Percentiles rank a stretch among this genome's conserved stretches.
Conservation (phyloP, 1,139 yeast genomes). For the Yamadazyma buinensis region DNA sequence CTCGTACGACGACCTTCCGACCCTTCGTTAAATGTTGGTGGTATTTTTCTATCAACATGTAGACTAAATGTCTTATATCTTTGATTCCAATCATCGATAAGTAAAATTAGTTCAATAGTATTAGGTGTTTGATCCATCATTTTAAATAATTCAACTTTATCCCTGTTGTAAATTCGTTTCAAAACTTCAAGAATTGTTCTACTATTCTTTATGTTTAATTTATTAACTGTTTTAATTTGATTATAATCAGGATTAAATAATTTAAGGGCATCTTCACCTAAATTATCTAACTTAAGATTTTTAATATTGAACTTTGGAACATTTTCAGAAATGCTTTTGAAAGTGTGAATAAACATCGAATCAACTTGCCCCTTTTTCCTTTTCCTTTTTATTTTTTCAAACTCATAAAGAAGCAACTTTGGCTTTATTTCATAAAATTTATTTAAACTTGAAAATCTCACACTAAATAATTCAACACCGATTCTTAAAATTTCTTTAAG, state of each 20-base stretch:
- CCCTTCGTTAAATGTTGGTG: conserved; percentile 16
- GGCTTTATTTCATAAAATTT: conserved; percentile 29
- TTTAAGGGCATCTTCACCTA: neutral
- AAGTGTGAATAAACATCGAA: too few relatives aligned
- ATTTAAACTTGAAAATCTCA: conserved; percentile 23
- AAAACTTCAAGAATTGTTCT: conserved; percentile 10
- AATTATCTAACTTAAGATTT: too few relatives aligned
- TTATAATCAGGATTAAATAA: conserved; percentile 12
- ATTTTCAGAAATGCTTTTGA: too few relatives aligned
- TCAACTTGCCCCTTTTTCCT: too few relatives aligned
- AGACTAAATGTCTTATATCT: conserved; percentile 22
- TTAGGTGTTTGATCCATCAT: conserved; percentile 33
- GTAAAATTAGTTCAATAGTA: conserved; percentile 27
- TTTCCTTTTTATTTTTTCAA: conserved; percentile 14
- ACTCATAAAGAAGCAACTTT: too few relatives aligned
- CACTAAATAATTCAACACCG: conserved; percentile 9
- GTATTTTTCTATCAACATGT: conserved; percentile 18
- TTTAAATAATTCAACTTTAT: conserved; percentile 17
- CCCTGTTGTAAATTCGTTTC: conserved; percentile 15
- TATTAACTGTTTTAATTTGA: conserved; percentile 6
- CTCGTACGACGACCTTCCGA: conserved; percentile 20
- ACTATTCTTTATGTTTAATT: conserved; percentile 4
- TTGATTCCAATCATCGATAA: conserved; percentile 7
- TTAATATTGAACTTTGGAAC: too few relatives aligned
- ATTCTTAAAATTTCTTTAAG: conserved; percentile 6